Conservation (phyloP, 225 moss, liverwort and hornwort species). For the Sphagnum contortum region DNA sequence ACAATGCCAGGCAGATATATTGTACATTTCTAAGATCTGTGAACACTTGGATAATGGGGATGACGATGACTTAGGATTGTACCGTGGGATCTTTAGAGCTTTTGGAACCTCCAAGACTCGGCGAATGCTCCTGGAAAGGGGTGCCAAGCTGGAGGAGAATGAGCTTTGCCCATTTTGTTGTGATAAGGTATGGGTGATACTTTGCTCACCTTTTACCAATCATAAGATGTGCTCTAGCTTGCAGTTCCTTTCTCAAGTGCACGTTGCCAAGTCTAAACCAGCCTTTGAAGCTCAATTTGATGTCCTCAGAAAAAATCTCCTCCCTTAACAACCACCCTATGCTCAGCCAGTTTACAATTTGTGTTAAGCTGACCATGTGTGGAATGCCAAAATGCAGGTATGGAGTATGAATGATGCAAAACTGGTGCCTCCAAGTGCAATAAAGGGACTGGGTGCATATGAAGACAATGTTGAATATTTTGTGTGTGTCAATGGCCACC, state of each 20-base stretch:
- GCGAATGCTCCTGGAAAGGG: conserved; percentile 26
- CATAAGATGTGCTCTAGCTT: no score
- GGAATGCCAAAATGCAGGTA: conserved; percentile 16
- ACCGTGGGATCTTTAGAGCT: conserved; percentile 38
- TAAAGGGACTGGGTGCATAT: conserved; percentile 38
- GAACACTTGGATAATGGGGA: conserved; percentile 55
- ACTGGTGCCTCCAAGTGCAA: conserved; percentile 33
- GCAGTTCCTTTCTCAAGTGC: no score
- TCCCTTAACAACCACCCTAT: no score
- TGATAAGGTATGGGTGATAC: conserved; percentile 18
- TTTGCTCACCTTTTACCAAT: no score
- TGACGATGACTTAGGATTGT: conserved; percentile 51
- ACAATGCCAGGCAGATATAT: conserved; percentile 34
- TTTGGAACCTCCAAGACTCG: conserved; percentile 32
- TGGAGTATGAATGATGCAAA: conserved; percentile 57
- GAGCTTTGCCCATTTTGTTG: conserved; percentile 46
- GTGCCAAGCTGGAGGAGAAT: conserved; percentile 27
- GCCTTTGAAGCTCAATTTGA: no score
- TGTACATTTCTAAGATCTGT: conserved; percentile 47
- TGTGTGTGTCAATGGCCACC: conserved; percentile 52
- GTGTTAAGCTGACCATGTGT: no score
- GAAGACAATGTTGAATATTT: conserved; percentile 59
- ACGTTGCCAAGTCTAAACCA: no score
- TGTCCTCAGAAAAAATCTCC: no score
- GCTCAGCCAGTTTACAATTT: no score